Evolutionary conservation across 352 stramenopile species (phyloP).

Genomic region (Aphanomyces invadans): DNA sequence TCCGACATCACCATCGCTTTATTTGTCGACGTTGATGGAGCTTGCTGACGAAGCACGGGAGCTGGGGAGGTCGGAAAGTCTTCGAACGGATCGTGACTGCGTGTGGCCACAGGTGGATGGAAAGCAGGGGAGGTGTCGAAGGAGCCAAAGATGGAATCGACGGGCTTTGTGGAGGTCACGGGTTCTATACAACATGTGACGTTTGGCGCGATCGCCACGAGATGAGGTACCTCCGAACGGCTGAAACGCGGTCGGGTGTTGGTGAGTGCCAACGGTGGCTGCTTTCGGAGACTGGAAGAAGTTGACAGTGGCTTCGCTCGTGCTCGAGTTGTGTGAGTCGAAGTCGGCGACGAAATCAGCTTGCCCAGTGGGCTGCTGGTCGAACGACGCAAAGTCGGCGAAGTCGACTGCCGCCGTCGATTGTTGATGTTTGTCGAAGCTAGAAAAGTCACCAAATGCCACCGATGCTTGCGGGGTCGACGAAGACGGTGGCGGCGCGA

Average conservation of each 20-base stretch:
- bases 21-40: neutral
- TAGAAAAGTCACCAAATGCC: constrained; percentile 68
- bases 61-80: neutral
- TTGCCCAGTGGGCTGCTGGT: constrained; percentile 26
- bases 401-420: constrained; percentile 36
- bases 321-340: constrained; percentile 6
- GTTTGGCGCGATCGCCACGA: too few species aligned
- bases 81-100: constrained; percentile 1
- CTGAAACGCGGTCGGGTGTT: constrained; percentile 5
- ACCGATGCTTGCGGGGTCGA: constrained; percentile 14
- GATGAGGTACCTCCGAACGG: constrained; percentile 41
- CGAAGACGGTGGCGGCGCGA: constrained; percentile 8
- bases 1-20: too few species aligned
- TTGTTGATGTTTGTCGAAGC: constrained; percentile 44
- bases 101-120: neutral
- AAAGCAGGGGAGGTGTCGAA: neutral
- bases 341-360: constrained; percentile 28
- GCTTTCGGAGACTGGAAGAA: neutral
- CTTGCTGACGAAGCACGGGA: neutral
- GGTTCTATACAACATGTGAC: neutral
- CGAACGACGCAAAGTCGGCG: constrained; percentile 35
- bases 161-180: neutral
- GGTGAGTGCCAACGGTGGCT: neutral
- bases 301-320: neutral
- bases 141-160: neutral